A percentile compares a stretch with the other conserved stretches of the same genome.
Evolutionary conservation across 2,329 filamentous ascomycete species (phyloP).

Genomic region (Pseudogymnoascus sp.): DNA sequence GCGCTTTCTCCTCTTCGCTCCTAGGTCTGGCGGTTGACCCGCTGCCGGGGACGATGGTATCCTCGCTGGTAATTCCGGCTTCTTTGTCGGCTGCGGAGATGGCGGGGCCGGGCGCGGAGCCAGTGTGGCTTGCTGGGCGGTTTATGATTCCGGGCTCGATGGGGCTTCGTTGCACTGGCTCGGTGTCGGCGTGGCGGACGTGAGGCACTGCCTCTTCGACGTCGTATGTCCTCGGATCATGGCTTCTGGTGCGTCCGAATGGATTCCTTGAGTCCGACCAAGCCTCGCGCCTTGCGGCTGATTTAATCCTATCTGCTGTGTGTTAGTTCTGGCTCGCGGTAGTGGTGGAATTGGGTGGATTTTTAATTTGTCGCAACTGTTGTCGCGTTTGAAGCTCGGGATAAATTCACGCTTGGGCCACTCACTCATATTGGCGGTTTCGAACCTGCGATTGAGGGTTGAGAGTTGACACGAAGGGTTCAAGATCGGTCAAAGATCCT

Average conservation of each 20-base stretch:
- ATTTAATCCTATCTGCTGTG: neutral
- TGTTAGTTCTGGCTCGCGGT: neutral
- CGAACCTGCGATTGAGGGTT: neutral
- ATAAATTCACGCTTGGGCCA: neutral
- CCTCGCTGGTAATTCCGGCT: neutral
- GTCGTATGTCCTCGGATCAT: neutral
- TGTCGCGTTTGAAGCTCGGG: neutral
- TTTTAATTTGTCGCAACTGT: neutral
- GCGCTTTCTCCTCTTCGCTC: constrained; percentile 16
- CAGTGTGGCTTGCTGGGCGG: neutral
- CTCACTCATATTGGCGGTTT: neutral
- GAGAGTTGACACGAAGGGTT: neutral
- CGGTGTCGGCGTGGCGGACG: neutral
- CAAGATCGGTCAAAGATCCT: constrained; percentile 1
- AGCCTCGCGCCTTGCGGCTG: neutral
- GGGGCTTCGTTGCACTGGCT: neutral
- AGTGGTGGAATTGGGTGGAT: neutral
- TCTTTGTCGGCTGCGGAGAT: neutral
- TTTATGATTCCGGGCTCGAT: neutral
- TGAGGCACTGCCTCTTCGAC: neutral
- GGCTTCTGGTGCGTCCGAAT: neutral
- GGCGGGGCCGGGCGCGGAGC: neutral
- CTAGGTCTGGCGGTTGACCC: constrained; percentile 3
- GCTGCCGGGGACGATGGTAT: neutral
- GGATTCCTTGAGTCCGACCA: neutral